Base-by-base conservation (phyloP, 2,329 filamentous ascomycete species). In the Alternaria sp. region DNA sequence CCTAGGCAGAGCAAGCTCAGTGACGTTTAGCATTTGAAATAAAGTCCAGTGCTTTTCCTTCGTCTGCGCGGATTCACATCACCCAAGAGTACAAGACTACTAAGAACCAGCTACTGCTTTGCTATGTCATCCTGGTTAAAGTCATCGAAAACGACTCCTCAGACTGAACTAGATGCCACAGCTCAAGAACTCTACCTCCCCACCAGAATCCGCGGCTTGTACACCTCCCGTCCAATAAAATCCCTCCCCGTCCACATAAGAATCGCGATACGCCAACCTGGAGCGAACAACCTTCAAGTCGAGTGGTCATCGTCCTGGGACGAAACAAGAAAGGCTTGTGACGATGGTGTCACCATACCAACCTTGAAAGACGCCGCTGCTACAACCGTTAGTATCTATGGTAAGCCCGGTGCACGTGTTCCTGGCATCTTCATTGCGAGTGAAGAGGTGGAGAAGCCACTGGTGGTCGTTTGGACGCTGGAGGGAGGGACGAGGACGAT, bases 301-400 rank as follows among this genome's bases (percentile, higher is more conserved):
- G 6, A 32, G 6, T 32, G 30, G 30, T 32, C 30, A 7, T 32
- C 30, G 3, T 32, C 12, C 12, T 30, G 28, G 28, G 12, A 13
- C 28, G 12, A 30, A 30, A 4, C 5, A 13, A 30, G 12, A 30
- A 13, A 13, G 28, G 12, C 28, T 7, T 4, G 26, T 11, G 9
- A 28, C 26, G 26, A 28, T 2, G 1, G 10, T 1, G 26, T 28
- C 26, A 28, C 26, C 10, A 28, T 28, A 11, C 26, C 32, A n/a
- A n/a, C 13, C 15, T 2, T 36, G 13, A 9, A 36, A 4, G 3
- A n/a, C 2, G 4, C 1, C 1, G 2, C 32, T 36, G 13, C 1
- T 3, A 36, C 0, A 9, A 36, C 0, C 4, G 32, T 36, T 2
- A 5, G n/a, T 15, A 2, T 0, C 0, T 1, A 36, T 36, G 15